A percentile compares a stretch with the other conserved stretches of the same genome.
phyloP scores from a whole-genome alignment of 345 rosid genomes.

The Brassica incana region DNA sequence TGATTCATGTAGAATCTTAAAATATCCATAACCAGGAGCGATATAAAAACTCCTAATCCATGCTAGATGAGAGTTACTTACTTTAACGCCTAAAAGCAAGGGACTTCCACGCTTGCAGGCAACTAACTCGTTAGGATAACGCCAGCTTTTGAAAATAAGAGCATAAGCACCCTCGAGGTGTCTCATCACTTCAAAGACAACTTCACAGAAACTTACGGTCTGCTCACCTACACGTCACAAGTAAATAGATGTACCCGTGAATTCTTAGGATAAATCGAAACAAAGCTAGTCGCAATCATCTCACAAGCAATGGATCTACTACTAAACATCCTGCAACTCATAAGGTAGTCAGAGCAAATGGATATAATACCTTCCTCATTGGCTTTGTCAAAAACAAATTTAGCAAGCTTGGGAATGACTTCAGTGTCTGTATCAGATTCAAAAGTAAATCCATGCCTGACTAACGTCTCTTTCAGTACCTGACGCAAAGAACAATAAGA shows the following conservation, averaged over 20 bases:
- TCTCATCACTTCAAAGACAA: slow-evolving; percentile 93
- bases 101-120: slow-evolving; percentile 99
- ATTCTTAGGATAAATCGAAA: neutral
- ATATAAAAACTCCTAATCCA: slow-evolving; percentile 7
- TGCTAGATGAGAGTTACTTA: slow-evolving; percentile 41
- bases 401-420: slow-evolving; percentile 95
- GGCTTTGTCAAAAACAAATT: slow-evolving; percentile 86
- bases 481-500: slow-evolving; percentile 22
- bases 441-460: slow-evolving; percentile 83
- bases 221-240: slow-evolving; percentile 57
- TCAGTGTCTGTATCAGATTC: slow-evolving; percentile 95
- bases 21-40: neutral
- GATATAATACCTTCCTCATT: slow-evolving; percentile 61
- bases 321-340: neutral
- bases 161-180: slow-evolving; percentile 99
- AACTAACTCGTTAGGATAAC: slow-evolving; percentile 90
- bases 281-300: neutral
- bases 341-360: neutral
- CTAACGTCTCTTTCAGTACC: slow-evolving; percentile 75
- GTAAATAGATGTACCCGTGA: neutral
- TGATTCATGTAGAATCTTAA: slow-evolving; percentile 9
- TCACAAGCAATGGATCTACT: neutral
- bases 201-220: slow-evolving; percentile 77
- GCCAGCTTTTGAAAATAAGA: slow-evolving; percentile 86
- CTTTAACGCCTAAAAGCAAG: slow-evolving; percentile 88